A percentile compares a stretch with the other conserved stretches of the same genome.
Conservation (phyloP, 768 basidiomycete genomes). For the Cyclocybe cylindracea region DNA sequence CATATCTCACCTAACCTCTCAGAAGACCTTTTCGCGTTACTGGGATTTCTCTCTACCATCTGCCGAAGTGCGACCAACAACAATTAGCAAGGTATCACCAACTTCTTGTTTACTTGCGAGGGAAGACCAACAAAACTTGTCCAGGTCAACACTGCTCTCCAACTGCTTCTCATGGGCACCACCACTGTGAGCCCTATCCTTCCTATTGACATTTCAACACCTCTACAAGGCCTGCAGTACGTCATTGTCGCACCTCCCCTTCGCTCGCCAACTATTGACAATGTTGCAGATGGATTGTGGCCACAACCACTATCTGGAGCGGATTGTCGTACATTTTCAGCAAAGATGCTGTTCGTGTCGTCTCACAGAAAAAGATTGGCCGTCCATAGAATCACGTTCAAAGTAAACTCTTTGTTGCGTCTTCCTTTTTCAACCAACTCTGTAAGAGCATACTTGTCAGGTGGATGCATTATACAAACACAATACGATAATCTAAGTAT, state of each 20-base stretch:
- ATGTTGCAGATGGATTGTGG: slow-evolving; percentile 74
- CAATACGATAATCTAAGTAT: slow-evolving; percentile 14
- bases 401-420: too few species aligned
- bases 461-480: slow-evolving; percentile 8
- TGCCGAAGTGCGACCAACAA: slow-evolving; percentile 90
- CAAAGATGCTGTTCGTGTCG: slow-evolving; percentile 69
- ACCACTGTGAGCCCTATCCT: slow-evolving; percentile 86
- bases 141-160: slow-evolving; percentile 90
- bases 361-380: slow-evolving; percentile 26
- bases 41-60: slow-evolving; percentile 97
- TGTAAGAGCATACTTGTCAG: background rate
- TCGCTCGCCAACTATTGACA: slow-evolving; percentile 1
- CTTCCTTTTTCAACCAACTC: too few species aligned
- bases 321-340: slow-evolving; percentile 82
- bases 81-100: slow-evolving; percentile 79
- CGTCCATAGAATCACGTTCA: too few species aligned
- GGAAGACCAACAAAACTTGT: slow-evolving; percentile 2
- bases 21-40: slow-evolving; percentile 93
- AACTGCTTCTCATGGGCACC: slow-evolving; percentile 86
- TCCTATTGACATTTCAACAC: slow-evolving; percentile 52
- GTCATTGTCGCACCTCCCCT: slow-evolving; percentile 28
- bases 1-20: slow-evolving; percentile 4
- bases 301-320: slow-evolving; percentile 89
- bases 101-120: background rate
- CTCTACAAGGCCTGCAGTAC: slow-evolving; percentile 75